phyloP scores from a whole-genome alignment of 179 eudicot species.

The Heliamphora pulchella region DNA sequence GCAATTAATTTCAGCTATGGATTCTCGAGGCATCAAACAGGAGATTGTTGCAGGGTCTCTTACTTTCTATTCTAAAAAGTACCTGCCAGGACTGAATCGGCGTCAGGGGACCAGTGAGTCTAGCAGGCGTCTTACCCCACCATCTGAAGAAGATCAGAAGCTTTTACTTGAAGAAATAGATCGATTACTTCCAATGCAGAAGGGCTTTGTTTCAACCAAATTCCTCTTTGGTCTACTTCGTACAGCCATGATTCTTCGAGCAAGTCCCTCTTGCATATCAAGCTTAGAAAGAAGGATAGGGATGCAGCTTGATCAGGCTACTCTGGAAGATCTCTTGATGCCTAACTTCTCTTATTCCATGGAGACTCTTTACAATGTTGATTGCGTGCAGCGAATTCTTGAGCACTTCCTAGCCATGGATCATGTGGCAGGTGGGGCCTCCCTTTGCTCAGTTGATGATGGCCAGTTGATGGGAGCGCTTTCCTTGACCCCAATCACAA shows the following conservation, averaged over 20 bases:
- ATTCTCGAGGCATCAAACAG: constrained; percentile 52
- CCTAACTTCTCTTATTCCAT: constrained; percentile 74
- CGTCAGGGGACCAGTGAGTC: constrained; percentile 29
- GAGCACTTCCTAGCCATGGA: constrained; percentile 74
- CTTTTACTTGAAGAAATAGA: constrained; percentile 71
- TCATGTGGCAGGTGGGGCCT: constrained; percentile 57
- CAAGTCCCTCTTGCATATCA: constrained; percentile 44
- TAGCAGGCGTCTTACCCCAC: constrained; percentile 25
- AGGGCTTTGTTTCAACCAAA: constrained; percentile 44
- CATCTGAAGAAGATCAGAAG: constrained; percentile 63
- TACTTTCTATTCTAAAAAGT: constrained; percentile 57
- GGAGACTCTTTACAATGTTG: constrained; percentile 87
- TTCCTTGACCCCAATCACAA: constrained; percentile 73
- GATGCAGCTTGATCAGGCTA: constrained; percentile 86
- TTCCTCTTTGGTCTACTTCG: constrained; percentile 53
- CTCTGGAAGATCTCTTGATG: constrained; percentile 82
- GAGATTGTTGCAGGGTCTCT: constrained; percentile 75
- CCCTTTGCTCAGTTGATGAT: constrained; percentile 70
- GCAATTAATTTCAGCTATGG: constrained; percentile 58
- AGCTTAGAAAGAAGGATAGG: constrained; percentile 80
- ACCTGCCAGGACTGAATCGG: constrained; percentile 54
- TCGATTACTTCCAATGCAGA: constrained; percentile 57
- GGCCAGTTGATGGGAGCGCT: constrained; percentile 68
- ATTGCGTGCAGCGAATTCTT: constrained; percentile 75
- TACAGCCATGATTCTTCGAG: constrained; percentile 77